A percentile compares a stretch with the other conserved stretches of the same genome.
Conservation (phyloP, 371 early-diverging fungal genomes). For the Coemansia sp. region DNA sequence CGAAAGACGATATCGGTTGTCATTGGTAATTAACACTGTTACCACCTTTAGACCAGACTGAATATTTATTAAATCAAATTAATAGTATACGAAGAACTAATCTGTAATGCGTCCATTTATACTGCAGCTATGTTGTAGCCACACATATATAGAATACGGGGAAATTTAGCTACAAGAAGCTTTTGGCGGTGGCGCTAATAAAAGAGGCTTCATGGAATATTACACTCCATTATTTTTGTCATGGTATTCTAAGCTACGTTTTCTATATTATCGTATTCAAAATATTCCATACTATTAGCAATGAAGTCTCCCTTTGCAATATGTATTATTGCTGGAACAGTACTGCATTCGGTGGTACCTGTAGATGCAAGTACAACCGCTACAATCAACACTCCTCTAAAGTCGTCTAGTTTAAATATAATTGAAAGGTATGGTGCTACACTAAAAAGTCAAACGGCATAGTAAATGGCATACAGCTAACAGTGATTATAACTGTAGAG, state of each 20-base stretch:
- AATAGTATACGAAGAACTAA: background rate
- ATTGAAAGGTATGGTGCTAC: background rate
- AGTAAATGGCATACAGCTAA: background rate
- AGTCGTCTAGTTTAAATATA: slow-evolving; percentile 3
- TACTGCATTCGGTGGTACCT: background rate
- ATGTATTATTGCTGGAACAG: background rate
- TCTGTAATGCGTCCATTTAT: background rate
- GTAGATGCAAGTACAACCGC: background rate
- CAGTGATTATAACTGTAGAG: background rate
- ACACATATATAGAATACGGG: background rate
- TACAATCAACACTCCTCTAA: background rate
- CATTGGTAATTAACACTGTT: too few relatives aligned
- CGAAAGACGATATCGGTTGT: background rate
- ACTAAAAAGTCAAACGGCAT: background rate
- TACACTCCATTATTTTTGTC: background rate
- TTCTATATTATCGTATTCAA: background rate
- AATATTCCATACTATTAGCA: background rate
- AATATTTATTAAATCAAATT: background rate
- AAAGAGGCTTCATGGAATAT: background rate
- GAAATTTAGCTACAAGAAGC: background rate
- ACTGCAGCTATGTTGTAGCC: background rate
- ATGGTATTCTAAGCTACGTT: background rate
- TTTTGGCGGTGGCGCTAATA: background rate
- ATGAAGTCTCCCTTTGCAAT: background rate
- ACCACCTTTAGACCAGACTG: background rate